Conservation (phyloP, 78 protist species). For the Dictyostelium capitatum region DNA sequence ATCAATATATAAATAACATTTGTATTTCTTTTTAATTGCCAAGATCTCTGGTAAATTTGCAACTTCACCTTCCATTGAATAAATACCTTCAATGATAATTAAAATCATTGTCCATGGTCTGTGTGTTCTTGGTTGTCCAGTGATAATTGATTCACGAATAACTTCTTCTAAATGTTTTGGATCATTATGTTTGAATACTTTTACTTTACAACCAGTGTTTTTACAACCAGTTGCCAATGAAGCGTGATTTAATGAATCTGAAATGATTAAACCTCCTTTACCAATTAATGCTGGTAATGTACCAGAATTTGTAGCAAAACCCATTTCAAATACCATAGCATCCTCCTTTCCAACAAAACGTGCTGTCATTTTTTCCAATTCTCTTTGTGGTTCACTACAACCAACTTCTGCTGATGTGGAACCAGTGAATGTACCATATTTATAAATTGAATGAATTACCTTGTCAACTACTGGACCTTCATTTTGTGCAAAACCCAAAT, state of each 20-base stretch:
- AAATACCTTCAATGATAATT: constrained; percentile 98
- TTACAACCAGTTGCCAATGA: constrained; percentile 97
- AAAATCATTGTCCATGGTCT: constrained; percentile 96
- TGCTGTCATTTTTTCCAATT: constrained; percentile 94
- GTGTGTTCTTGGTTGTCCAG: constrained; percentile 96
- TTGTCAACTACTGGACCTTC: constrained; percentile 83
- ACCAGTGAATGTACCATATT: constrained; percentile 65
- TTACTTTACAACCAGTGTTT: constrained; percentile 90
- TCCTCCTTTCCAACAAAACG: constrained; percentile 93
- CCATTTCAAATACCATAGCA: constrained; percentile 97
- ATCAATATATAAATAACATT: constrained; percentile 96
- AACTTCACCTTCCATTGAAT: constrained; percentile 99
- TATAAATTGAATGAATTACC: constrained; percentile 43
- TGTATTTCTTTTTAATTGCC: constrained; percentile 95
- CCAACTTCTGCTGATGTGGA: constrained; percentile 60
- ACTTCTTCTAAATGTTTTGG: constrained; percentile 88
- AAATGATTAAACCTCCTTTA: constrained; percentile 91
- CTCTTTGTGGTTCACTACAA: constrained; percentile 8
- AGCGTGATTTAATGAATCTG: constrained; percentile 97
- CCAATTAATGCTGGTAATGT: constrained; percentile 92
- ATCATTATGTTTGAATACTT: constrained; percentile 97
- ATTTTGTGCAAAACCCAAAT: constrained; percentile 97
- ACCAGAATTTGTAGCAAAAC: constrained; percentile 99
- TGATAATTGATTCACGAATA: constrained; percentile 83
- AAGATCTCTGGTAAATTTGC: constrained; percentile 89